Conservation (phyloP, 352 stramenopile species). For the Pythium oligandrum region DNA sequence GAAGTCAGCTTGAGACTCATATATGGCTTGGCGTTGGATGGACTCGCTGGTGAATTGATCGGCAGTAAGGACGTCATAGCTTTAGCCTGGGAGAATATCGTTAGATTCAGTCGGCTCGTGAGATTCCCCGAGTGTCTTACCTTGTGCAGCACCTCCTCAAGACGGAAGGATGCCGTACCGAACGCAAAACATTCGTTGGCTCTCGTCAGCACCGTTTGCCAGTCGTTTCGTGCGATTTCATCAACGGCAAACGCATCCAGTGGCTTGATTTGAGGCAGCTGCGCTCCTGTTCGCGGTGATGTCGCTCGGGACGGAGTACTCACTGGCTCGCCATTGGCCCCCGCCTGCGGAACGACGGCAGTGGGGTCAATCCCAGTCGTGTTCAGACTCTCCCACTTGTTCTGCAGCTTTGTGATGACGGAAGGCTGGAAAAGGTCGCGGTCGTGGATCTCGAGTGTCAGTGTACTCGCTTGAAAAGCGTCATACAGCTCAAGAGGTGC, state of each 20-base stretch:
- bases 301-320: conserved; percentile 12
- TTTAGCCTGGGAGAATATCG: conserved; percentile 14
- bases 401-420: conserved; percentile 28
- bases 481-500: conserved; percentile 38
- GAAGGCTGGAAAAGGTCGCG: conserved; percentile 47
- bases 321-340: neutral
- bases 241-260: conserved; percentile 54
- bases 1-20: conserved; percentile 39
- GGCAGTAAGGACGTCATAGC: neutral
- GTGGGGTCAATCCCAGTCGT: conserved; percentile 28
- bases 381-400: conserved; percentile 61
- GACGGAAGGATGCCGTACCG: conserved; percentile 47
- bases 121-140: no score
- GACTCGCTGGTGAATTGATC: no score
- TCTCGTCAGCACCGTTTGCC: conserved; percentile 31
- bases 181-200: conserved; percentile 47
- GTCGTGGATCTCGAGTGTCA: conserved; percentile 65
- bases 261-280: conserved; percentile 16
- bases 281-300: conserved; percentile 11
- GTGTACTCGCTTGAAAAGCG: conserved; percentile 25
- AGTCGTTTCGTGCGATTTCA: conserved; percentile 49
- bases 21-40: conserved; percentile 18
- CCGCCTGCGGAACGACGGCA: no score
- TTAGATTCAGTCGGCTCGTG: no score
- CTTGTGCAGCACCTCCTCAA: conserved; percentile 43